phyloP scores from a whole-genome alignment of 1,139 yeast genomes.

The Diutina ranongensis region DNA sequence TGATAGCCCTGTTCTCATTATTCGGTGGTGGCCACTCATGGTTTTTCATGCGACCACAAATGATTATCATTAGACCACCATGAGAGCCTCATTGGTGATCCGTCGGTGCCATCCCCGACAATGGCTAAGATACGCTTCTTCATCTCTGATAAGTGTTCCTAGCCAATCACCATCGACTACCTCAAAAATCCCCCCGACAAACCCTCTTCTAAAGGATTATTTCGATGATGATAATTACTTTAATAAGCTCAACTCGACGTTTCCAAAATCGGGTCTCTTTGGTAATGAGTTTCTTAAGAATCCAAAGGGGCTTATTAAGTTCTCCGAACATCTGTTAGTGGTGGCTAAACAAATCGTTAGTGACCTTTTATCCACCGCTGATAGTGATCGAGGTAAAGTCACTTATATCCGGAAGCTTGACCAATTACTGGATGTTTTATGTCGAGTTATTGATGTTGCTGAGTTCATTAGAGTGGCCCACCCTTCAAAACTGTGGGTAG shows the following conservation, averaged over 20 bases:
- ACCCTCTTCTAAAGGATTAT: too few species aligned
- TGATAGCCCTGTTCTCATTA: too few species aligned
- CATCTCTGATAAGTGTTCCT: too few species aligned
- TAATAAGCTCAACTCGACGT: slow-evolving; percentile 18
- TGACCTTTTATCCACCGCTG: slow-evolving; percentile 37
- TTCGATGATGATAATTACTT: slow-evolving; percentile 39
- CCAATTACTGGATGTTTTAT: slow-evolving; percentile 74
- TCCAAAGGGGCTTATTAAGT: slow-evolving; percentile 60
- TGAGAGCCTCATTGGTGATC: too few species aligned
- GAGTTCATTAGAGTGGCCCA: slow-evolving; percentile 87
- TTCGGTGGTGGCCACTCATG: too few species aligned
- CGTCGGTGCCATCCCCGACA: too few species aligned
- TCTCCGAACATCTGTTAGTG: slow-evolving; percentile 49
- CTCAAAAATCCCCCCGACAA: too few species aligned
- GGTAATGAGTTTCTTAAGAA: slow-evolving; percentile 55
- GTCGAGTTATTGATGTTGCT: slow-evolving; percentile 89
- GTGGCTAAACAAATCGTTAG: slow-evolving; percentile 54
- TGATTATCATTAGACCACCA: too few species aligned
- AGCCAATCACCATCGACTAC: slow-evolving; percentile 1
- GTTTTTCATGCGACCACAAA: too few species aligned
- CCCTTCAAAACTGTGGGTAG: slow-evolving; percentile 59
- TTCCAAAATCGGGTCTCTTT: slow-evolving; percentile 51
- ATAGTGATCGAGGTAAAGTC: slow-evolving; percentile 31
- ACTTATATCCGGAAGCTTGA: slow-evolving; percentile 61
- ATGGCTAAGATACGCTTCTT: too few species aligned